Evolutionary conservation across 176 grass and related monocot genomes (phyloP).

Genomic region (Carex kokanica): DNA sequence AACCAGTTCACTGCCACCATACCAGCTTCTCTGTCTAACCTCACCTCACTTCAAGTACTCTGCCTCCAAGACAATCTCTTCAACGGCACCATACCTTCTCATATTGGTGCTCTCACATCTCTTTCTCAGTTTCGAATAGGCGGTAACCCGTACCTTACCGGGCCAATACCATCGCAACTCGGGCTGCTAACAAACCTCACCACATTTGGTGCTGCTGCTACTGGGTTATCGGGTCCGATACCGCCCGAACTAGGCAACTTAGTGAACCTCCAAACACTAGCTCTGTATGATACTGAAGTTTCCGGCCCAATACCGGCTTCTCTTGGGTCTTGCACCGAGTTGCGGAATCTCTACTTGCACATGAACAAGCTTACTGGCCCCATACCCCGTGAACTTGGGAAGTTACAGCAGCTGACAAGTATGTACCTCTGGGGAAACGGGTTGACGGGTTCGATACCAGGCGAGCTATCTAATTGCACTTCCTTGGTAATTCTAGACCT

Average conservation of each 20-base stretch:
- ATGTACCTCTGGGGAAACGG: conserved; percentile 82
- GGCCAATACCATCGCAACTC: conserved; percentile 52
- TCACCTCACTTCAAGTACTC: conserved; percentile 76
- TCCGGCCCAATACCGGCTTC: conserved; percentile 59
- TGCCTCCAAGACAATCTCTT: conserved; percentile 94
- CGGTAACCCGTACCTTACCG: conserved; percentile 62
- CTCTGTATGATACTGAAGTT: conserved; percentile 70
- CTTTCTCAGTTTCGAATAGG: conserved; percentile 88
- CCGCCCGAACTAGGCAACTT: conserved; percentile 73
- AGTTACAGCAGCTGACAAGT: conserved; percentile 78
- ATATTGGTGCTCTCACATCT: conserved; percentile 60
- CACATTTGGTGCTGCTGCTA: conserved; percentile 78
- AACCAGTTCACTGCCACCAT: conserved; percentile 64
- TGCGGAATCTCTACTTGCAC: conserved; percentile 78
- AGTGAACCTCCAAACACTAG: conserved; percentile 72
- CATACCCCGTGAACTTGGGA: conserved; percentile 56
- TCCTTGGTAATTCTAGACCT: conserved; percentile 71
- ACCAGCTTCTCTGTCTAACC: conserved; percentile 61
- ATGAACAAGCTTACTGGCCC: conserved; percentile 80
- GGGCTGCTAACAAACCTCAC: conserved; percentile 86
- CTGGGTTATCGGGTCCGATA: conserved; percentile 69
- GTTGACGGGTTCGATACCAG: conserved; percentile 53
- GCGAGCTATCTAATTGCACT: conserved; percentile 68
- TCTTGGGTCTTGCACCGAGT: conserved; percentile 66
- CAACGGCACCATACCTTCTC: conserved; percentile 73